A percentile compares a stretch with the other conserved stretches of the same genome.
phyloP scores from a whole-genome alignment of 2,329 filamentous ascomycete species.

The Calonectria pteridis region DNA sequence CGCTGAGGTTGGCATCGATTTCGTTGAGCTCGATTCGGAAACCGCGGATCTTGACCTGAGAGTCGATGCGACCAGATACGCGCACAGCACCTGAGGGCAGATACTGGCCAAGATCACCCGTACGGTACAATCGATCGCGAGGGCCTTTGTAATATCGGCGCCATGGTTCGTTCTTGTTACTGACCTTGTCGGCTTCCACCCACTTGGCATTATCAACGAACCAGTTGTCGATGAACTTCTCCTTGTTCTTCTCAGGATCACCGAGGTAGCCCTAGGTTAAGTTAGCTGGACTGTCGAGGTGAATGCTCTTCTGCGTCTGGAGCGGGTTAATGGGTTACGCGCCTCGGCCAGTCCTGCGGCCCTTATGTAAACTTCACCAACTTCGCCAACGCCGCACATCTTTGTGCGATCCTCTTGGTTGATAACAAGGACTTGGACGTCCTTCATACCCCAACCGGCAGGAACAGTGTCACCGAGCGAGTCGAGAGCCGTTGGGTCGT shows the following conservation, averaged over 20 bases:
- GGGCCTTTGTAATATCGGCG: conserved; percentile 82
- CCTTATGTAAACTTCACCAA: conserved; percentile 86
- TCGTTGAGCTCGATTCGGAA: conserved; percentile 96
- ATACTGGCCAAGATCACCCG: conserved; percentile 79
- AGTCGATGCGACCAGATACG: conserved; percentile 84
- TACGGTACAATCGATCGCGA: conserved; percentile 86
- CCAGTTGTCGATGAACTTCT: conserved; percentile 89
- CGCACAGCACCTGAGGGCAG: conserved; percentile 77
- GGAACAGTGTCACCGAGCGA: conserved; percentile 77
- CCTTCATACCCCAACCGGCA: conserved; percentile 86
- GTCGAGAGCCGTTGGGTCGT: conserved; percentile 68
- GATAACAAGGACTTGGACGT: conserved; percentile 90
- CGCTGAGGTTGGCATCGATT: conserved; percentile 86
- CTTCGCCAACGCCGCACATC: conserved; percentile 83
- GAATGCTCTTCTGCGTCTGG: no score
- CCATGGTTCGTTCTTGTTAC: conserved; percentile 78
- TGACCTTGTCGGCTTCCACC: conserved; percentile 72
- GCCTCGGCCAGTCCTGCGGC: conserved; percentile 84
- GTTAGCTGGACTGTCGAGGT: no score
- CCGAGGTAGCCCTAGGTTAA: conserved; percentile 75
- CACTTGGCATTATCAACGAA: conserved; percentile 82
- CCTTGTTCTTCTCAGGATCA: conserved; percentile 68
- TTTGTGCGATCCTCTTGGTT: conserved; percentile 74
- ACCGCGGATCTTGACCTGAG: conserved; percentile 95
- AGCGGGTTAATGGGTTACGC: no score